Evolutionary conservation across 1,139 yeast species (phyloP), one percentile per base, ranked within the genome.

Genomic region (Hansenula anomala): DNA sequence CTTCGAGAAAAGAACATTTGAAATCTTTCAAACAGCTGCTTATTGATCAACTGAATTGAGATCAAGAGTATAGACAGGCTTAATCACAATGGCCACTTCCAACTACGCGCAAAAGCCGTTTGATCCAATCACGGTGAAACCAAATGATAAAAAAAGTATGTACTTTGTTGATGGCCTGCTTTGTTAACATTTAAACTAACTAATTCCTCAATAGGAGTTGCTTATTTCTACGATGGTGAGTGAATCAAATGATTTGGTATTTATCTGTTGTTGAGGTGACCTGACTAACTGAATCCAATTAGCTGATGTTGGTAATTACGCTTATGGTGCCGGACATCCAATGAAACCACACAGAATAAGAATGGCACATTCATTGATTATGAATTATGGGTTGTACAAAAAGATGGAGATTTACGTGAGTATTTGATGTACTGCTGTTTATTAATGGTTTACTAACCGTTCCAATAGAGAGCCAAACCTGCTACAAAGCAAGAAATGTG

Each of bases 401-500:
- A 86, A 90, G 66, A 92, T 92, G 97, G 97, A 92, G 63, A 90
- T 92, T 40, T 90, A 90, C 62, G 69, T 30, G 19, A 14, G 38
- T 23, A 23, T 14, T n/a, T 24, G 9, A 18, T 5, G 22, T 20
- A 18, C n/a, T n/a, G n/a, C n/a, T n/a, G n/a, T n/a, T n/a, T n/a
- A n/a, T n/a, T n/a, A n/a, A n/a, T n/a, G n/a, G n/a, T n/a, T n/a
- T n/a, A n/a, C n/a, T n/a, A n/a, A n/a, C n/a, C n/a, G 12, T 20
- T 19, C 6, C n/a, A 7, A 17, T 31, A 56, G 61, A 66, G 95
- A 39, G 97, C 97, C 36, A 92, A 92, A 62, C 97, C 98, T 0
- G 98, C 98, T 31, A 90, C 98, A 24, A 86, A 89, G 59, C 97
- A 90, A 63, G 98, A 92, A 59, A 90, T 92, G 97, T 89, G 97